Evolutionary conservation across 345 rosid genomes (phyloP).

Genomic region (Hibiscus syriacus): DNA sequence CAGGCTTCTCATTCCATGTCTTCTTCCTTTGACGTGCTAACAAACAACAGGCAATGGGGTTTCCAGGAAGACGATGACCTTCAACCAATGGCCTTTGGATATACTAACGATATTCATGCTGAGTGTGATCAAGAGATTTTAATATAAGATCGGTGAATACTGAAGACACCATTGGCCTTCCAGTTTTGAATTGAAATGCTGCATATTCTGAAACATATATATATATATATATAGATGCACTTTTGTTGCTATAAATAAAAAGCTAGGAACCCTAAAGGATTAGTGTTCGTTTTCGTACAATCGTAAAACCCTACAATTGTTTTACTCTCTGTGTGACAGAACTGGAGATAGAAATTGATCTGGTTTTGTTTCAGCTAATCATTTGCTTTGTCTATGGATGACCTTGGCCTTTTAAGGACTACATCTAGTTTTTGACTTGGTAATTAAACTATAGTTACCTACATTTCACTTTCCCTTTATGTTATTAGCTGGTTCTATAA

Average conservation of each 20-base stretch:
- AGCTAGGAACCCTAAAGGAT: conserved; percentile 36
- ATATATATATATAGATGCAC: too few species aligned
- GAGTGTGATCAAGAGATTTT: conserved; percentile 2
- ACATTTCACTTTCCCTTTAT: background rate
- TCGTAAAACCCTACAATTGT: conserved; percentile 28
- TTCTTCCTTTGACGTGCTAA: conserved; percentile 38
- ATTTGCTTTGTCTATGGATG: conserved; percentile 10
- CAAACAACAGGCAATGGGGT: conserved; percentile 39
- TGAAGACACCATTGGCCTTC: too few species aligned
- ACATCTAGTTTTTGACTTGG: conserved; percentile 20
- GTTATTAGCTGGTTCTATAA: background rate
- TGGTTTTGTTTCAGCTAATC: conserved; percentile 16
- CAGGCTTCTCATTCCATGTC: conserved; percentile 44
- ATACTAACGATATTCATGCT: too few species aligned
- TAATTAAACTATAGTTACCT: conserved; percentile 4
- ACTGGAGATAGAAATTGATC: conserved; percentile 9
- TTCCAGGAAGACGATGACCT: conserved; percentile 62
- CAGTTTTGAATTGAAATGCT: conserved; percentile 28
- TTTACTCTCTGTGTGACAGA: conserved; percentile 8
- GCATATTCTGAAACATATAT: conserved; percentile 26
- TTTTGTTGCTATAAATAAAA: conserved; percentile 37
- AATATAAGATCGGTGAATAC: conserved; percentile 26
- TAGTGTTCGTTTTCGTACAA: conserved; percentile 16
- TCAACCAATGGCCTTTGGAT: conserved; percentile 52
- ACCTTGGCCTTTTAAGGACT: conserved; percentile 25